Conservation (phyloP, 805 yeast genomes). For the Wickerhamiella hasegawae region DNA sequence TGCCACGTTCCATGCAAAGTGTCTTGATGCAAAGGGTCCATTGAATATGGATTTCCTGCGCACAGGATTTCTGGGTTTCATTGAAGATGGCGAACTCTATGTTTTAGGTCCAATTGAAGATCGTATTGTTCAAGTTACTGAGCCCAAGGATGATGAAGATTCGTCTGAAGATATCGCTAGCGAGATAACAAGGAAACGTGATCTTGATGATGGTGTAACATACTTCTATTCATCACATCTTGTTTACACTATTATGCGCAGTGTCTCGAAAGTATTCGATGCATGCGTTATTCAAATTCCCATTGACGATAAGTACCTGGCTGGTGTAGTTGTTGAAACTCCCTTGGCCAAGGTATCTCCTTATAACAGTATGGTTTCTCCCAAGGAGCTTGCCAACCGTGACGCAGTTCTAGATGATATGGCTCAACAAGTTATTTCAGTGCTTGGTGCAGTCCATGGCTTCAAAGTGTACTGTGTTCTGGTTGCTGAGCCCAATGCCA, state of each 20-base stretch:
- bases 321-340: conserved; percentile 76
- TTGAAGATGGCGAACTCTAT: conserved; percentile 72
- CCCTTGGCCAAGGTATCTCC: conserved; percentile 25
- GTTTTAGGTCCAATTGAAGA: conserved; percentile 86
- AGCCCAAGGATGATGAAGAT: background rate
- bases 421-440: conserved; percentile 30
- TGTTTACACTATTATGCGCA: conserved; percentile 66
- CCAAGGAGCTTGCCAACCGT: conserved; percentile 3
- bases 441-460: conserved; percentile 42
- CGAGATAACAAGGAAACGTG: too few species aligned
- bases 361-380: background rate
- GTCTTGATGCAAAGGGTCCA: conserved; percentile 54
- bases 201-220: background rate
- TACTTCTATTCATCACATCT: conserved; percentile 82
- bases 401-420: conserved; percentile 31
- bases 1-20: conserved; percentile 65
- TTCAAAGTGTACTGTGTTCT: conserved; percentile 70
- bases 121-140: conserved; percentile 31
- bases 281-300: conserved; percentile 81
- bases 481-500: conserved; percentile 60
- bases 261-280: conserved; percentile 68
- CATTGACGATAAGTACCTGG: conserved; percentile 63
- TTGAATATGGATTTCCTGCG: conserved; percentile 69
- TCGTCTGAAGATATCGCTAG: background rate
- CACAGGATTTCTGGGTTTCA: conserved; percentile 82